Evolutionary conservation across 352 stramenopile species (phyloP).

Genomic region (Blastocystis sp.): DNA sequence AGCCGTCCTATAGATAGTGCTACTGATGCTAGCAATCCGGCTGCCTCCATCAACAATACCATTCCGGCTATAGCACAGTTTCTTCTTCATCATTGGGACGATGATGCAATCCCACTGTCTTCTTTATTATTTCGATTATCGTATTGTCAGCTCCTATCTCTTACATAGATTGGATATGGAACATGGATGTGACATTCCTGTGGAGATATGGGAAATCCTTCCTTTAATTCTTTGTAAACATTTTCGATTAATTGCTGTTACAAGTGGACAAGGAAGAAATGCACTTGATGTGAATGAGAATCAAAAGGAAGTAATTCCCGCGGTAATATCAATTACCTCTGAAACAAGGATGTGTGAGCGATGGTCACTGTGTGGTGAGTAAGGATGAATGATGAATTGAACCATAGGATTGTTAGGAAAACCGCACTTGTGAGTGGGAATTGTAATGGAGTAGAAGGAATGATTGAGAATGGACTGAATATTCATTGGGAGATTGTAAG

Average conservation of each 20-base stretch:
- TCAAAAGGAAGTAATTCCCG: neutral
- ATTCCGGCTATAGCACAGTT: neutral
- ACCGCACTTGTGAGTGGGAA: neutral
- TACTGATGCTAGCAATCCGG: too few species aligned
- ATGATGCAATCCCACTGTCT: neutral
- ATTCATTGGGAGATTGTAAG: neutral
- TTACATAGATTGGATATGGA: neutral
- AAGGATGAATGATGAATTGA: neutral
- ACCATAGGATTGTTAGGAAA: neutral
- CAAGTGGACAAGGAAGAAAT: neutral
- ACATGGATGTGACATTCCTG: neutral
- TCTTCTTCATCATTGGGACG: neutral
- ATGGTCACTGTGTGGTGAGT: neutral
- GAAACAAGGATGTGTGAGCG: neutral
- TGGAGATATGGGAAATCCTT: neutral
- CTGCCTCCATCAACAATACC: too few species aligned
- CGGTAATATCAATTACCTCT: neutral
- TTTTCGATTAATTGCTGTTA: neutral
- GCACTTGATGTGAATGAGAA: neutral
- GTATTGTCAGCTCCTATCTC: neutral
- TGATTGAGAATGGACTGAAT: neutral
- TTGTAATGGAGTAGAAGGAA: neutral
- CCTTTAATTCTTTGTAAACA: neutral
- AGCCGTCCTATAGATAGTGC: too few species aligned
- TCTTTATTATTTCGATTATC: neutral